These are phyloP conservation scores for Aaosphaeria arxii DNA, from an alignment of 2,329 filamentous ascomycete genomes.

Conservation along the genomic window DNA sequence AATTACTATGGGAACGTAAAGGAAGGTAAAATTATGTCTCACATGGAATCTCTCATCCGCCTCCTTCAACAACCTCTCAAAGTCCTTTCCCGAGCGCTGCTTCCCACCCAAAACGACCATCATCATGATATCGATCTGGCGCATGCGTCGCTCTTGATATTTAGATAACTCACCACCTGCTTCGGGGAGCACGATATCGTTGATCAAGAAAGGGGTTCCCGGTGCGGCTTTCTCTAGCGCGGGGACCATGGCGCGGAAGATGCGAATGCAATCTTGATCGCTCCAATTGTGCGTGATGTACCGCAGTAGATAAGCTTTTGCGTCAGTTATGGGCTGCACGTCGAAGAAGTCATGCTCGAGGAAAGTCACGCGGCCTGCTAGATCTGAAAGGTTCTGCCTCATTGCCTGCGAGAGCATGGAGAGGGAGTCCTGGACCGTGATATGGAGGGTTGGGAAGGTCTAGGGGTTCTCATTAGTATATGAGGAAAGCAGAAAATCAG, in stretches of 20 bases:
- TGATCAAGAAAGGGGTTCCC: slow-evolving; percentile 30
- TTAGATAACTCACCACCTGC: slow-evolving; percentile 2
- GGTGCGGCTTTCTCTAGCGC: slow-evolving; percentile 25
- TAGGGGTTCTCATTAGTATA: too few species aligned
- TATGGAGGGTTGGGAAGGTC: neutral
- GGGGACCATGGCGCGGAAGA: slow-evolving; percentile 33
- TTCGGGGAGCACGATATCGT: slow-evolving; percentile 30
- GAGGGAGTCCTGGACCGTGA: slow-evolving; percentile 7
- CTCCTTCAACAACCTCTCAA: slow-evolving; percentile 1
- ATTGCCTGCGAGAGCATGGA: slow-evolving; percentile 4
- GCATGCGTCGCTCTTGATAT: slow-evolving; percentile 10
- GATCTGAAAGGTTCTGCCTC: neutral
- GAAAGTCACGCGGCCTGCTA: slow-evolving; percentile 19
- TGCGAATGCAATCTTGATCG: slow-evolving; percentile 35
- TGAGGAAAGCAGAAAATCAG: too few species aligned
- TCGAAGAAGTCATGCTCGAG: slow-evolving; percentile 36
- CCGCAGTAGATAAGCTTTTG: slow-evolving; percentile 33
- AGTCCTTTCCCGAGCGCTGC: slow-evolving; percentile 2
- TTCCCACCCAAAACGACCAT: slow-evolving; percentile 11
- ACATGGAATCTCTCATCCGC: slow-evolving; percentile 1
- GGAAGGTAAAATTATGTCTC: too few species aligned
- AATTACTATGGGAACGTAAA: too few species aligned
- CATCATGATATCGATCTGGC: slow-evolving; percentile 23
- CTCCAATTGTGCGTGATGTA: slow-evolving; percentile 40
- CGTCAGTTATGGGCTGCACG: slow-evolving; percentile 25